Evolutionary conservation across 1,139 yeast species (phyloP).

Genomic region (Scheffersomyces lignicola): DNA sequence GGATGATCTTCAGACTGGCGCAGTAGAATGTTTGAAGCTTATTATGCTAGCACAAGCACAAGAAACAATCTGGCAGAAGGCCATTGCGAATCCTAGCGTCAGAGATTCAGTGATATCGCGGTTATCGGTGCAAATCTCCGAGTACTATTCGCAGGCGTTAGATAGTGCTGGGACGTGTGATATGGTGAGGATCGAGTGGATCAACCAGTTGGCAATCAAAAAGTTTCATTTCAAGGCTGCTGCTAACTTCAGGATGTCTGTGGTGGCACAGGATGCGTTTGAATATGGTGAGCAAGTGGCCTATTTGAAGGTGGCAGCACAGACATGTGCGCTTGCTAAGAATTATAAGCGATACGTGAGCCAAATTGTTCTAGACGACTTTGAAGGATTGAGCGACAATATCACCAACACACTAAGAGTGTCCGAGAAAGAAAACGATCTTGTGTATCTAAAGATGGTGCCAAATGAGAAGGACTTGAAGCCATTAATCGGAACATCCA

Average conservation of each 20-base stretch:
- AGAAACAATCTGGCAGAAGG: conserved; percentile 81
- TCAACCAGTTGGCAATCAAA: conserved; percentile 58
- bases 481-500: conserved; percentile 47
- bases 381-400: conserved; percentile 45
- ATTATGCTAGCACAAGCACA: conserved; percentile 84
- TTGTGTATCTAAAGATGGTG: conserved; percentile 68
- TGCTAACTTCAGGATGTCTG: conserved; percentile 62
- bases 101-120: conserved; percentile 65
- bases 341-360: conserved; percentile 45
- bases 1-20: conserved; percentile 25
- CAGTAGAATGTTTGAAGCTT: conserved; percentile 28
- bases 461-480: conserved; percentile 50
- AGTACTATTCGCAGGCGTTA: conserved; percentile 52
- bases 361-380: conserved; percentile 45
- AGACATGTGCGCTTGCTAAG: conserved; percentile 34
- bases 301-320: conserved; percentile 43
- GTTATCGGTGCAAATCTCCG: conserved; percentile 62
- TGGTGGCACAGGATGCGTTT: conserved; percentile 45
- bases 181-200: conserved; percentile 62
- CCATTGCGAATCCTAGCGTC: conserved; percentile 48
- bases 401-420: conserved; percentile 48
- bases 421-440: conserved; percentile 78
- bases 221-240: conserved; percentile 67
- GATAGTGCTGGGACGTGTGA: conserved; percentile 48
- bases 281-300: conserved; percentile 75